Conservation (phyloP, 2,329 filamentous ascomycete species). For the Sporothrix phasma region DNA sequence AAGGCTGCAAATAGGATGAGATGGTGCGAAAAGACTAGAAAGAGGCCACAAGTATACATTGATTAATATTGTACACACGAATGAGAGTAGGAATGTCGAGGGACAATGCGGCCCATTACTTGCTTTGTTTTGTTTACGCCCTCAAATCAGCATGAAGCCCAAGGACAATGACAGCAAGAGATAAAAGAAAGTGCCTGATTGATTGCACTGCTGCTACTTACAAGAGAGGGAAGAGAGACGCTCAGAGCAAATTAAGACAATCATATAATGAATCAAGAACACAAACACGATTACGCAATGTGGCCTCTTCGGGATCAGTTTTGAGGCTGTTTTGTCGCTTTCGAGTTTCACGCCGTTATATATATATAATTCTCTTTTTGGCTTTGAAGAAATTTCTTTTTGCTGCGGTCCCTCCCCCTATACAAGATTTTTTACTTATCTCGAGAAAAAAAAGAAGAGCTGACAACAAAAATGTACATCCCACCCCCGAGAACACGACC, state of each 20-base stretch:
- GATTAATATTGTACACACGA: too few species aligned
- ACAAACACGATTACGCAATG: background rate
- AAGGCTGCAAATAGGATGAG: too few species aligned
- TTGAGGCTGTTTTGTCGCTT: slow-evolving; percentile 1
- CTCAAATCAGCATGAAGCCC: too few species aligned
- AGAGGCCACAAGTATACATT: too few species aligned
- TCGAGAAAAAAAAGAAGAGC: slow-evolving; percentile 9
- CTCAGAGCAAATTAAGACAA: background rate
- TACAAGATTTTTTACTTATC: slow-evolving; percentile 5
- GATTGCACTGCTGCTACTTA: background rate
- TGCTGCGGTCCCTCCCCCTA: background rate
- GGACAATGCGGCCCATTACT: too few species aligned
- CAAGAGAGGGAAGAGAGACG: background rate
- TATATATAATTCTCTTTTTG: background rate
- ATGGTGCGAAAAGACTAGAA: too few species aligned
- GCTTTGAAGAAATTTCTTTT: background rate
- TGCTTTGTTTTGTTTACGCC: too few species aligned
- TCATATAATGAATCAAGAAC: background rate
- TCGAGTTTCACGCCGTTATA: background rate
- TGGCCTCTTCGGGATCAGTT: background rate
- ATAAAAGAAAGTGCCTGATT: background rate
- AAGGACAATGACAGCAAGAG: background rate
- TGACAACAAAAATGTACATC: slow-evolving; percentile 4
- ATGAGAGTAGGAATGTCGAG: too few species aligned
- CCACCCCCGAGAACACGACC: background rate